Evolutionary conservation across 768 basidiomycete species (phyloP).

Genomic region (Auriscalpium vulgare): DNA sequence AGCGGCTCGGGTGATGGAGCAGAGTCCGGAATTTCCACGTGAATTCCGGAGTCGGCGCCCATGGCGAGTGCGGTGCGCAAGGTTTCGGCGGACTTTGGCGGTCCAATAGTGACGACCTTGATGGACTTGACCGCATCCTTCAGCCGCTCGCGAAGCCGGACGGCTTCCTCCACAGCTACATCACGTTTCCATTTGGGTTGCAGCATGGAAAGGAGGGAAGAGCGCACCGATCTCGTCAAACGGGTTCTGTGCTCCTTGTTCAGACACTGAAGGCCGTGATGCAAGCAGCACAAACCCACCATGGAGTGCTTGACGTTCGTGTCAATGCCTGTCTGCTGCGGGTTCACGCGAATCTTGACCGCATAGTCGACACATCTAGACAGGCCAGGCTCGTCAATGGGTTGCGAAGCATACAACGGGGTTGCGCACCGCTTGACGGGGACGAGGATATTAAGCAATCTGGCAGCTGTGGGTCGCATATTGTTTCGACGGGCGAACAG

Average conservation of each 20-base stretch:
- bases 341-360: slow-evolving; percentile 96
- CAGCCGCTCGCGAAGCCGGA: slow-evolving; percentile 82
- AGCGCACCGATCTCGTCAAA: slow-evolving; percentile 93
- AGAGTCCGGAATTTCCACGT: slow-evolving; percentile 76
- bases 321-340: slow-evolving; percentile 92
- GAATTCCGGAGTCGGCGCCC: slow-evolving; percentile 91
- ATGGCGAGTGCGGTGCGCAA: slow-evolving; percentile 95
- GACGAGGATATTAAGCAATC: slow-evolving; percentile 83
- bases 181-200: not conserved
- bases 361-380: slow-evolving; percentile 90
- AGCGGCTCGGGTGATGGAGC: slow-evolving; percentile 81
- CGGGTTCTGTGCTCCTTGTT: slow-evolving; percentile 59
- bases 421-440: slow-evolving; percentile 76
- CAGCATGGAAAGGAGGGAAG: not conserved
- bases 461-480: slow-evolving; percentile 70
- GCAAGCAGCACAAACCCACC: slow-evolving; percentile 40
- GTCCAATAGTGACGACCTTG: slow-evolving; percentile 90
- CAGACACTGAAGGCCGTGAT: not conserved
- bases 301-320: slow-evolving; percentile 98
- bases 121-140: slow-evolving; percentile 77
- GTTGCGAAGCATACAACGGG: not conserved
- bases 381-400: not conserved
- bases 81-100: slow-evolving; percentile 81
- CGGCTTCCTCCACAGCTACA: slow-evolving; percentile 92
- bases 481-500: no score